Percentiles rank a stretch among this genome's conserved stretches.
Evolutionary conservation across 2,329 filamentous ascomycete genomes (phyloP).

Genomic region (Fusarium sp.): DNA sequence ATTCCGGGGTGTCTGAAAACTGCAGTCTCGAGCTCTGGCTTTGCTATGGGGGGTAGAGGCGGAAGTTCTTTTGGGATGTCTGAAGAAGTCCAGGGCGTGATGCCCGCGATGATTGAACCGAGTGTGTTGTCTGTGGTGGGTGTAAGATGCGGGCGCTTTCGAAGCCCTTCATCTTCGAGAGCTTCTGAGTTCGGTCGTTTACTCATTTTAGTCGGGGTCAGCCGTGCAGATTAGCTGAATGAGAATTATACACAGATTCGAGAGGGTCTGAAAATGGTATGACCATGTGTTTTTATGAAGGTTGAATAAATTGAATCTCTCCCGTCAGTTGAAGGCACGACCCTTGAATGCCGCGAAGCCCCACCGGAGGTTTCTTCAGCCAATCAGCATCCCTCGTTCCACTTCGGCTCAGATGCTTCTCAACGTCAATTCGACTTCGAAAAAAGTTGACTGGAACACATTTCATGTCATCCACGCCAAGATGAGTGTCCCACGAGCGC

Average conservation of each 20-base stretch:
- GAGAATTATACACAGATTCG: not conserved
- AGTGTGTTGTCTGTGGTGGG: not conserved
- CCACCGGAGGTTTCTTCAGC: not conserved
- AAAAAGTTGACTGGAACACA: constrained; percentile 40
- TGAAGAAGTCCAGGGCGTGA: constrained; percentile 56
- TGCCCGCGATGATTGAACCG: constrained; percentile 21
- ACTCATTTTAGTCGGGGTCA: constrained; percentile 10
- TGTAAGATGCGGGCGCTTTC: constrained; percentile 34
- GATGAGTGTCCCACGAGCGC: constrained; percentile 68
- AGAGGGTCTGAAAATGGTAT: not conserved
- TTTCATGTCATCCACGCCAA: constrained; percentile 50
- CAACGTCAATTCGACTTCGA: constrained; percentile 43
- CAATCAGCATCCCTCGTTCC: constrained; percentile 36
- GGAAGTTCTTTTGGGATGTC: constrained; percentile 61
- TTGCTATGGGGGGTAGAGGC: constrained; percentile 66
- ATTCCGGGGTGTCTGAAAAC: constrained; percentile 72
- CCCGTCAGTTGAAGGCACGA: not conserved
- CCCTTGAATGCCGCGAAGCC: not conserved
- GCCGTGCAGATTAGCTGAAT: not conserved
- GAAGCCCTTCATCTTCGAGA: constrained; percentile 8
- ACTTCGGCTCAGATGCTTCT: constrained; percentile 34
- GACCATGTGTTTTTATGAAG: not conserved
- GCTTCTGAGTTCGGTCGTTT: constrained; percentile 23
- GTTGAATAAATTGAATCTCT: not conserved
- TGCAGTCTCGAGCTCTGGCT: constrained; percentile 65